These are phyloP conservation scores for Trichoderma lentiforme DNA, from an alignment of 2,329 filamentous ascomycete genomes.

Conservation along the genomic window DNA sequence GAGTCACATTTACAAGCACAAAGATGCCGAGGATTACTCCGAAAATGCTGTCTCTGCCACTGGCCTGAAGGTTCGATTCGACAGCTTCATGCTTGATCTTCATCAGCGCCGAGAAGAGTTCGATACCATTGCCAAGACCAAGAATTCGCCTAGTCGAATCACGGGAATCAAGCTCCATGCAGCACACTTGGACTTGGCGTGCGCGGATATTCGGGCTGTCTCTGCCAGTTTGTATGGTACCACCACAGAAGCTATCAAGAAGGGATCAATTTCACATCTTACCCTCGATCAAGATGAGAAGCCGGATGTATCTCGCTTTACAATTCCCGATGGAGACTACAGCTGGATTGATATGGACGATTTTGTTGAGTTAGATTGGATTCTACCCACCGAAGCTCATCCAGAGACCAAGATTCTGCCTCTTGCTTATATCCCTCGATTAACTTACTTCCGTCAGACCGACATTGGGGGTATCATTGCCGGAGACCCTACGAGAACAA, in stretches of 20 bases:
- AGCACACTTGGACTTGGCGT: conserved; percentile 86
- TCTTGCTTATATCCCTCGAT: conserved; percentile 84
- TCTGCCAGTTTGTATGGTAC: conserved; percentile 86
- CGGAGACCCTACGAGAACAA: conserved; percentile 77
- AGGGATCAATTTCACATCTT: conserved; percentile 49
- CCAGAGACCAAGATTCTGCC: conserved; percentile 93
- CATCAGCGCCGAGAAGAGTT: conserved; percentile 94
- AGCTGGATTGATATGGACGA: conserved; percentile 99
- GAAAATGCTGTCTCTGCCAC: conserved; percentile 81
- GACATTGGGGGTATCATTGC: conserved; percentile 80
- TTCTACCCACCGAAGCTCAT: conserved; percentile 82
- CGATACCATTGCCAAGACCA: conserved; percentile 72
- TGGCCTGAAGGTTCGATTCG: conserved; percentile 91
- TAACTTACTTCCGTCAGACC: conserved; percentile 96
- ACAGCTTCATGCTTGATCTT: conserved; percentile 95
- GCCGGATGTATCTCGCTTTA: conserved; percentile 80
- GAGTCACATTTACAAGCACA: conserved; percentile 98
- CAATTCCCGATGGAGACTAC: conserved; percentile 90
- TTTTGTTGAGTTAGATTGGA: conserved; percentile 97
- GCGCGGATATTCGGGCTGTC: conserved; percentile 87
- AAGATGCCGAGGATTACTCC: conserved; percentile 82
- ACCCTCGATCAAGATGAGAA: conserved; percentile 55
- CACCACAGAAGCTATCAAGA: conserved; percentile 70
- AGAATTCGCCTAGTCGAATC: conserved; percentile 73
- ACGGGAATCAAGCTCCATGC: conserved; percentile 95